Base-by-base conservation (phyloP, 805 yeast species). In the Pichia nakasei region DNA sequence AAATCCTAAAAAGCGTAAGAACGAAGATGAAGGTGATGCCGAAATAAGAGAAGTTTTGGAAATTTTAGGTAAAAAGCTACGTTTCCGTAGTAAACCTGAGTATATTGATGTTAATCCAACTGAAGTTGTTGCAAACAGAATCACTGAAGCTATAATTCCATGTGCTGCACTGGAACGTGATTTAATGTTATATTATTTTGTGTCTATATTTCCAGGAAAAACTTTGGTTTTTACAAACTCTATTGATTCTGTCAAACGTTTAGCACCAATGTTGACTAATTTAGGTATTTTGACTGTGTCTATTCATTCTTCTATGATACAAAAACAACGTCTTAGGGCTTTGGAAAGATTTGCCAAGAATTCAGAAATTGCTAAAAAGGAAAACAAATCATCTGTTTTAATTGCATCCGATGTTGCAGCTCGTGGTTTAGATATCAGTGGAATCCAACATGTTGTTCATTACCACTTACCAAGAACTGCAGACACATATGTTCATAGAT, bases 401-500 rank as follows among this genome's bases (percentile, higher is more conserved):
- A 75, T 93, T 42, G 96, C 97, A 1, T 87, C 97, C 4, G 98
- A 93, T 64, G 97, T 93, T 38, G 98, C 98, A 2, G 98, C 98
- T 4, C 78, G 98, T 70, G 98, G 98, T 47, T 72, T 93, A 47
- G 98, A 93, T 70, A 87, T 93, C 43, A 83, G 95, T 3, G 76
- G 75, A 38, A 89, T 93, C 41, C 82, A 88, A 54, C 97, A 93
- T 62, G 97, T 93, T 39, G 85, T 91, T 19, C 98, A 93, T 63
- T 93, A 91, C 58, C 97, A 93, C 64, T 71, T 93, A 49, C 97
- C 98, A 11, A 73, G 97, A 49, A 73, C 94, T 15, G 97, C 97
- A 0, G 98, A 93, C 58, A 80, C 87, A 41, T 93, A 93, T 58
- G 81, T 93, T 53, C 98, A 93, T 64, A 75, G 98, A 61, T 85